These are phyloP conservation scores for Neurospora crassa DNA, from an alignment of 2,329 filamentous ascomycete species.

Conservation along the genomic window DNA sequence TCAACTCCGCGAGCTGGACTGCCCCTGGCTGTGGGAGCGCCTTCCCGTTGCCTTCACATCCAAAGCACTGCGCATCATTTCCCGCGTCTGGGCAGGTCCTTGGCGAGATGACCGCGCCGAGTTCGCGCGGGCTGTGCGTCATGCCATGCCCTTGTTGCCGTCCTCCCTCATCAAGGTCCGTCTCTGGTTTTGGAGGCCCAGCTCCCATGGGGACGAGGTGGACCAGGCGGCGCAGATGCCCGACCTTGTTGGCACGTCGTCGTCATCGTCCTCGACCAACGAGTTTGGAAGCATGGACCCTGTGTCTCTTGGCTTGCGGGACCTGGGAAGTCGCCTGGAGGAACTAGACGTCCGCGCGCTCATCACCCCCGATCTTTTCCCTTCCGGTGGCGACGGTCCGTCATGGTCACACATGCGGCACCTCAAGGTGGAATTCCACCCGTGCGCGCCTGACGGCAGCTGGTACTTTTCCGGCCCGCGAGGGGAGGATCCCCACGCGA, in stretches of 20 bases:
- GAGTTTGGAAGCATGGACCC: slow-evolving; percentile 5
- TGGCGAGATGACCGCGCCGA: slow-evolving; percentile 19
- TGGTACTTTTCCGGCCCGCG: slow-evolving; percentile 12
- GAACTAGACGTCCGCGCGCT: slow-evolving; percentile 5
- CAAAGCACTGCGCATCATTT: slow-evolving; percentile 8
- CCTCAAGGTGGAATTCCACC: slow-evolving; percentile 8
- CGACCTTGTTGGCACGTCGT: slow-evolving; percentile 5
- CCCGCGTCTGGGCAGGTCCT: slow-evolving; percentile 18
- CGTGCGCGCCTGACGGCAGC: slow-evolving; percentile 7
- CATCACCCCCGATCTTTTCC: slow-evolving; percentile 8
- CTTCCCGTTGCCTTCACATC: slow-evolving; percentile 8
- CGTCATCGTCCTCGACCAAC: background rate
- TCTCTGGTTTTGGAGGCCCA: slow-evolving; percentile 2
- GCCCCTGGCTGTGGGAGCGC: slow-evolving; percentile 19
- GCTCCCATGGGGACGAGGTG: background rate
- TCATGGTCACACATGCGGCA: slow-evolving; percentile 8
- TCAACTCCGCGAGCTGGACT: slow-evolving; percentile 10
- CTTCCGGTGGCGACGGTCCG: background rate
- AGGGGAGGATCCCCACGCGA: slow-evolving; percentile 4
- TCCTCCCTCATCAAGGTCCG: slow-evolving; percentile 1
- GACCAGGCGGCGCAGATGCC: slow-evolving; percentile 4
- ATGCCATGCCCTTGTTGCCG: slow-evolving; percentile 5
- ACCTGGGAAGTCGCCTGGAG: slow-evolving; percentile 5
- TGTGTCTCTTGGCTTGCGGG: slow-evolving; percentile 7
- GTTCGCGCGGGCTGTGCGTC: slow-evolving; percentile 14